Conservation (phyloP, 1,284 basidiomycete genomes). For the Ceratobasidium sp. region DNA sequence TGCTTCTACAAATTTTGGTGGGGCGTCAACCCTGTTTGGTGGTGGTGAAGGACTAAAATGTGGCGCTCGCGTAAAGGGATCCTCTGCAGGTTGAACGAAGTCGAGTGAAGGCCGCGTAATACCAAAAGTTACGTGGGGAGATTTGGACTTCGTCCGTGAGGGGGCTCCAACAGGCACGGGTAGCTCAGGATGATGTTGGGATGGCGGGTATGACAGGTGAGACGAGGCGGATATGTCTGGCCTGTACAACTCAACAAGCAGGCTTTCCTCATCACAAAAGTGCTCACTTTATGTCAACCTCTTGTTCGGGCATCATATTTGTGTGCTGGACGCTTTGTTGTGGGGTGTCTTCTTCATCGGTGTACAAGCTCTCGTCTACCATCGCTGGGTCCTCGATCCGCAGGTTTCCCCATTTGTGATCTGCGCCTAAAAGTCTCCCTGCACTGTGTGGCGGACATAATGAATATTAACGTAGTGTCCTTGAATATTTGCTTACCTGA, state of each 20-base stretch:
- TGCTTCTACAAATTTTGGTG: background rate
- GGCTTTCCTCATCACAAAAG: background rate
- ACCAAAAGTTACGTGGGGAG: background rate
- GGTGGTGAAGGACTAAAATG: background rate
- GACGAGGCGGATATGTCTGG: constrained; percentile 18
- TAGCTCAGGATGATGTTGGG: background rate
- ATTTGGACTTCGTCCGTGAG: constrained; percentile 9
- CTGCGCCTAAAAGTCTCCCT: constrained; percentile 27
- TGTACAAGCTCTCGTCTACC: constrained; percentile 42
- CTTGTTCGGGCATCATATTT: background rate
- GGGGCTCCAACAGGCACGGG: constrained; percentile 11
- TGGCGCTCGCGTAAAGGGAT: background rate
- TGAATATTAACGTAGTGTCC: background rate
- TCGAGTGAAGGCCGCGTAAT: background rate
- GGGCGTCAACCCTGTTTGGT: background rate
- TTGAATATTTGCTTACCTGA: background rate
- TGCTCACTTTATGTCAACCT: constrained; percentile 7
- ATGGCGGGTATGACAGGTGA: background rate
- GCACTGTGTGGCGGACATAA: background rate
- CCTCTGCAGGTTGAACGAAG: background rate
- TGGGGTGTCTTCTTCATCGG: constrained; percentile 7
- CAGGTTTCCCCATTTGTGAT: constrained; percentile 37
- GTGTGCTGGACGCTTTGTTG: background rate
- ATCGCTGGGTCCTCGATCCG: constrained; percentile 40
- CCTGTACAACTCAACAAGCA: constrained; percentile 1